Evolutionary conservation across 2,329 filamentous ascomycete species (phyloP).

Genomic region (Aureobasidium sp.): DNA sequence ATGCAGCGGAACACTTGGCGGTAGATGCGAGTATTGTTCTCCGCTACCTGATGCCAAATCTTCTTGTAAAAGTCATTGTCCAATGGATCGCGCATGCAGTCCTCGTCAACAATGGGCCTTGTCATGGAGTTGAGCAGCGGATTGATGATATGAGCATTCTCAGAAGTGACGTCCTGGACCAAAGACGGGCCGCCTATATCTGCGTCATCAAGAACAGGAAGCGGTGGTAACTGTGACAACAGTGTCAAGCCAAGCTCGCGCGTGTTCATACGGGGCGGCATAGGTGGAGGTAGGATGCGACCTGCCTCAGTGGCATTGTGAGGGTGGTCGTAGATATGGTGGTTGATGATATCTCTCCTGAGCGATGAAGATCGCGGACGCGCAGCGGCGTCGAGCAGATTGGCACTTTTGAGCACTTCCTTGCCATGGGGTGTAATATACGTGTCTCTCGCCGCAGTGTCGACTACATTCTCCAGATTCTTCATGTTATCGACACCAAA

Average conservation of each 20-base stretch:
- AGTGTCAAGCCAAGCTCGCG: constrained; percentile 61
- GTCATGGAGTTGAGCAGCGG: constrained; percentile 59
- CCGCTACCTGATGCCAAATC: constrained; percentile 77
- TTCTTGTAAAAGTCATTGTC: constrained; percentile 76
- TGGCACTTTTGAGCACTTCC: constrained; percentile 54
- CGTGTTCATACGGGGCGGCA: constrained; percentile 54
- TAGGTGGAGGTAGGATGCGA: constrained; percentile 49
- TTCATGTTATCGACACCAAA: constrained; percentile 68
- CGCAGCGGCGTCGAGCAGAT: not conserved
- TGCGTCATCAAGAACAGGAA: constrained; percentile 67
- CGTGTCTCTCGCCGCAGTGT: constrained; percentile 35
- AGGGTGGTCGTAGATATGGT: not conserved
- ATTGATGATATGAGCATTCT: constrained; percentile 39
- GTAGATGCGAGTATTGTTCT: constrained; percentile 94
- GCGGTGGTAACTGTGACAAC: constrained; percentile 61
- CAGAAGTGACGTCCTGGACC: constrained; percentile 48
- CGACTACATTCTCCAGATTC: constrained; percentile 30
- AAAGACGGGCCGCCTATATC: constrained; percentile 73
- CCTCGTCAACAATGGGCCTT: constrained; percentile 67
- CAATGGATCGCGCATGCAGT: constrained; percentile 92
- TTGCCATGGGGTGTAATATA: constrained; percentile 52
- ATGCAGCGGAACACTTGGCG: constrained; percentile 92
- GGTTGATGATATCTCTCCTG: not conserved
- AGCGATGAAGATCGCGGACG: not conserved
- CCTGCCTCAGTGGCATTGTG: constrained; percentile 17